These are phyloP conservation scores for Bruguiera gymnorhiza DNA, from an alignment of 345 rosid species.

Conservation along the genomic window DNA sequence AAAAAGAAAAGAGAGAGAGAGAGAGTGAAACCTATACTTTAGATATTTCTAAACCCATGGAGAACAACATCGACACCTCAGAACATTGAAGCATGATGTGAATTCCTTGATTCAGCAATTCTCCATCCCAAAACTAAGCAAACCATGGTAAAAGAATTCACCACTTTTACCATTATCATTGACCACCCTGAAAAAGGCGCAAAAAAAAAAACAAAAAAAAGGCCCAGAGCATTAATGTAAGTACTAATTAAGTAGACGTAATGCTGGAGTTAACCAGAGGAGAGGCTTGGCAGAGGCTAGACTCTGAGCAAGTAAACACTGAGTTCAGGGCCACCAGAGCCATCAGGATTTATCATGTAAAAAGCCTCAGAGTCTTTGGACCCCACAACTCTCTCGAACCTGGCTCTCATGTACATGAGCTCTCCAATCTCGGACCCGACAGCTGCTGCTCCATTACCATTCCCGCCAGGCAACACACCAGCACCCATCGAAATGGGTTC, in stretches of 20 bases:
- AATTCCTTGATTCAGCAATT: too few species aligned
- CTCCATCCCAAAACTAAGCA: neutral
- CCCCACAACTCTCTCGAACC: slow-evolving; percentile 88
- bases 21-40: too few species aligned
- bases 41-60: too few species aligned
- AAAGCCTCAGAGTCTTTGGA: slow-evolving; percentile 90
- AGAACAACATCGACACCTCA: too few species aligned
- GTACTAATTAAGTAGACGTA: neutral
- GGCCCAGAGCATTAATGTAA: neutral
- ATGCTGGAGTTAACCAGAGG: neutral
- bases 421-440: slow-evolving; percentile 61
- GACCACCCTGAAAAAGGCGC: neutral
- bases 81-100: too few species aligned
- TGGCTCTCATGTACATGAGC: slow-evolving; percentile 94
- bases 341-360: slow-evolving; percentile 92
- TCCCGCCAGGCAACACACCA: slow-evolving; percentile 75
- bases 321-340: slow-evolving; percentile 84
- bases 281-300: slow-evolving; percentile 1
- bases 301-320: slow-evolving; percentile 78
- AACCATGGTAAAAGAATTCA: neutral
- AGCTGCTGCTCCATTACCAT: slow-evolving; percentile 4
- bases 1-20: too few species aligned
- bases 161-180: neutral
- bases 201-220: neutral
- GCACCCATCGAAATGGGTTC: slow-evolving; percentile 93